Evolutionary conservation across 2,329 filamentous ascomycete genomes (phyloP).

Genomic region (Metarhizium album): DNA sequence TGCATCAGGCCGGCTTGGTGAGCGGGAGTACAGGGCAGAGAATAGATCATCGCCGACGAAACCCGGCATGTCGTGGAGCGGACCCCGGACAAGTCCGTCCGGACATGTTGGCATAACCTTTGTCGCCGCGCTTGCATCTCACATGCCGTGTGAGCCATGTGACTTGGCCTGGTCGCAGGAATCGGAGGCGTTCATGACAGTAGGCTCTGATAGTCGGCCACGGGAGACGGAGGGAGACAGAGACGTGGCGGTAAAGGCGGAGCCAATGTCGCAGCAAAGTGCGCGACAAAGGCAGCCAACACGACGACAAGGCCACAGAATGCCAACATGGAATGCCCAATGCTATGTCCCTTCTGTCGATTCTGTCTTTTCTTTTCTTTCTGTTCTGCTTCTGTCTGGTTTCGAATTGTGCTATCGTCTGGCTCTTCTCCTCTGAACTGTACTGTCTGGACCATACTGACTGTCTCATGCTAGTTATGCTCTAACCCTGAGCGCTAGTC

Average conservation of each 20-base stretch:
- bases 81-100: background rate
- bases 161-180: background rate
- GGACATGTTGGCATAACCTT: too few relatives aligned
- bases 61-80: background rate
- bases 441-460: constrained; percentile 20
- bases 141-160: background rate
- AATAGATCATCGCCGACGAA: too few relatives aligned
- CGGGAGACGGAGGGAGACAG: background rate
- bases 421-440: constrained; percentile 27
- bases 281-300: constrained; percentile 9
- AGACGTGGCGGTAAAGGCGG: background rate
- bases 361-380: constrained; percentile 25
- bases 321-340: constrained; percentile 3
- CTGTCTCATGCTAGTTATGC: constrained; percentile 52
- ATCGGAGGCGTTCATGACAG: background rate
- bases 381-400: constrained; percentile 13
- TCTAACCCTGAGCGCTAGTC: constrained; percentile 51
- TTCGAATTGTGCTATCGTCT: constrained; percentile 61
- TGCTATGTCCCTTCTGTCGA: constrained; percentile 31
- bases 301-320: constrained; percentile 26
- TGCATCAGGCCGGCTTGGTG: background rate
- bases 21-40: background rate
- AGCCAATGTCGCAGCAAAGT: background rate
- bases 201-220: background rate
- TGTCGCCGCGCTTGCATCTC: too few relatives aligned